Conservation (phyloP, 1,139 yeast species). For the Hyphopichia fennica region DNA sequence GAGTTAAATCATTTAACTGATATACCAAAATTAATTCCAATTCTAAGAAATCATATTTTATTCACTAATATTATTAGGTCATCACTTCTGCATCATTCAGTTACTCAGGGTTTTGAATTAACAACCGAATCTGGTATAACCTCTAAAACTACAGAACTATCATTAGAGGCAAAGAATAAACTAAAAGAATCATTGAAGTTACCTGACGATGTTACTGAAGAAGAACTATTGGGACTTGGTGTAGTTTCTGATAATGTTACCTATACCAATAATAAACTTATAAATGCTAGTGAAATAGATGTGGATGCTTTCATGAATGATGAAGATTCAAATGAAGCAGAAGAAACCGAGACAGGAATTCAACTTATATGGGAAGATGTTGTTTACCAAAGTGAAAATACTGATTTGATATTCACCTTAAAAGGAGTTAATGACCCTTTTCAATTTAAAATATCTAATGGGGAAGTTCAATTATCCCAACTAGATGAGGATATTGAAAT, state of each 20-base stretch:
- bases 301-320: constrained; percentile 23
- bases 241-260: constrained; percentile 14
- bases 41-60: constrained; percentile 32
- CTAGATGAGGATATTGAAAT: background rate
- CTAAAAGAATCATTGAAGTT: constrained; percentile 38
- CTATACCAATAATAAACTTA: constrained; percentile 18
- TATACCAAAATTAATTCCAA: constrained; percentile 25
- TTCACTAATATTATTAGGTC: constrained; percentile 21
- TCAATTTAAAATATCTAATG: constrained; percentile 30
- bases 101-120: background rate
- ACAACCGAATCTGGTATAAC: background rate
- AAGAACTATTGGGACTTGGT: constrained; percentile 35
- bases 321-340: constrained; percentile 6
- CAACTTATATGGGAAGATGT: constrained; percentile 25
- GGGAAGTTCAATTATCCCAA: constrained; percentile 12
- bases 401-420: constrained; percentile 24
- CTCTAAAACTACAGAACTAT: background rate
- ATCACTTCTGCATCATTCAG: background rate
- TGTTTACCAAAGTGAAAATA: constrained; percentile 18
- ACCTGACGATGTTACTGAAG: constrained; percentile 39
- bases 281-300: constrained; percentile 16
- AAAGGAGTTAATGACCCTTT: constrained; percentile 19
- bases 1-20: constrained; percentile 23
- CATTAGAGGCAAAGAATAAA: constrained; percentile 24
- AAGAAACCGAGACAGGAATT: constrained; percentile 9